Evolutionary conservation across 2,329 filamentous ascomycete species (phyloP), one percentile per base, ranked within the genome.

Genomic region (Trichoderma sp.): DNA sequence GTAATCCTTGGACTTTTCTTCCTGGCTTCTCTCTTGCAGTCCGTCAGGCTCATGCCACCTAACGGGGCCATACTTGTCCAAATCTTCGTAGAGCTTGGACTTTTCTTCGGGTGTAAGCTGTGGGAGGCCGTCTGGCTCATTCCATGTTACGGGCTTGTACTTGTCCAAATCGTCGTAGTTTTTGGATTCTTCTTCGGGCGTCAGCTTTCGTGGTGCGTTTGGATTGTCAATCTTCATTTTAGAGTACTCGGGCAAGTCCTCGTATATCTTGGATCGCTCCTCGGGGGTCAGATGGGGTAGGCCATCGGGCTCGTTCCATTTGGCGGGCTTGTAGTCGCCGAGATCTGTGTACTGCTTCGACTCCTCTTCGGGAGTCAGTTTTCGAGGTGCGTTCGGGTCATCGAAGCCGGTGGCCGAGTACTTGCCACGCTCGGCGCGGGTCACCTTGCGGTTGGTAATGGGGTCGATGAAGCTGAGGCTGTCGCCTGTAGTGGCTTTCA

Each of bases 371-470:
- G 76, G 69, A 3, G 75, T 76, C 21, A 70, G 34, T 18, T 73
- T 68, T 16, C 66, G 75, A 18, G 78, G 70, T 3, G 78, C 78
- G 66, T 80, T 76, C 1, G 80, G 79, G 65, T 81, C 78, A 37
- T 82, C 74, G 32, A 79, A 74, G 39, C 75, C 72, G 24, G 77
- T 72, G 0, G 81, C 78, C 24, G 77, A 76, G 73, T 83, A 83
- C 65, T 77, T 76, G 37, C 59, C 60, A 16, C 16, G 66, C 74
- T 74, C n/a, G 1, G 69, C 49, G 24, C 66, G 55, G 7, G 74
- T 69, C 4, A 86, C 80, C 70, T 82, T 86, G 39, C 85, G 82
- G 70, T 89, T 89, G 18, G 86, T 87, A 69, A 89, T 87, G 3
- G 87, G 86, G 68, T 89, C 86, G 54, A 89, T 87, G 26, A 71